Base-by-base conservation (phyloP, 2,329 filamentous ascomycete genomes). In the Annulohypoxylon truncatum region DNA sequence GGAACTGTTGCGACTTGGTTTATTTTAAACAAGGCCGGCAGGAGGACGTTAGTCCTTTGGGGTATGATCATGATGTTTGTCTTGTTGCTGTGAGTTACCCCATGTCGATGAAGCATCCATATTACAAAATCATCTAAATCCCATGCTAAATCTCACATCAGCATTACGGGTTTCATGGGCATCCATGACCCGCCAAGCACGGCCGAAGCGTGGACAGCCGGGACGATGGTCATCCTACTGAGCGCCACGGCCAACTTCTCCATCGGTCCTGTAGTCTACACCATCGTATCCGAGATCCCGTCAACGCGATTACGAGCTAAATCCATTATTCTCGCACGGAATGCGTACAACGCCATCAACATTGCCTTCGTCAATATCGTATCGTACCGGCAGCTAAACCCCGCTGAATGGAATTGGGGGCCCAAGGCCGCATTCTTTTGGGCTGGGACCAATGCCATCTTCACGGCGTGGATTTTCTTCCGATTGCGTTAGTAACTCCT, bases 221-320 rank as follows among this genome's bases (percentile, higher is more conserved):
- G 81, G 0, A 77, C 78, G 3, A 74, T 85, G 56, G 75, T 83
- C 0, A 69, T 85, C 9, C 71, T 83, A 5, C 80, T 79, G 38
- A 81, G 79, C 4, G 78, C 81, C 50, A 74, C 78, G 3, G 83
- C 83, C 70, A 82, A 81, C 72, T 76, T 80, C 63, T 82, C 81
- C 2, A 76, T 84, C 28, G 83, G 82, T 0, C 82, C 82, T 1
- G 78, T 83, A 10, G 78, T 80, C 8, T 85, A 83, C 70, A 78
- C 79, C 6, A 78, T 84, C 71, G 85, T 83, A 1, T 78, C 82
- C 2, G 83, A 85, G 66, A 78, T 80, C 9, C 81, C 82, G 0
- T 83, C 82, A 0, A 80, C 79, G 3, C 79, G 82, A 8, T 77
- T 84, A 10, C 78, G 80, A 29, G 76, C 79, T 29, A 82, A 83